phyloP scores from a whole-genome alignment of 1,139 yeast genomes.

The Zygotorulaspora mrakii region DNA sequence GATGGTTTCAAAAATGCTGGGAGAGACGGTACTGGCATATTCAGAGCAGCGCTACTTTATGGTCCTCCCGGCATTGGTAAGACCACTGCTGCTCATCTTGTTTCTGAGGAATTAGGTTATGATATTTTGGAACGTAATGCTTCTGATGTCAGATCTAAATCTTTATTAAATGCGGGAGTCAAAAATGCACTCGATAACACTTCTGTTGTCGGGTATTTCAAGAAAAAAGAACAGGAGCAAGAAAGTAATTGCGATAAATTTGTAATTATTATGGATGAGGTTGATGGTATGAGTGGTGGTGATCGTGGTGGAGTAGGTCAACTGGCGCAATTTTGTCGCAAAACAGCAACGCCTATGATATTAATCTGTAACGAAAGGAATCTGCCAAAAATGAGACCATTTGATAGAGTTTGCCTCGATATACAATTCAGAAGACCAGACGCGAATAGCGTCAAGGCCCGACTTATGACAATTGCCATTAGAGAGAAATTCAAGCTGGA shows the following conservation, averaged over 20 bases:
- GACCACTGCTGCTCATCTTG: slow-evolving; percentile 73
- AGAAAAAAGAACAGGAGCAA: slow-evolving; percentile 38
- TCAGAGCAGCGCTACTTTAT: slow-evolving; percentile 77
- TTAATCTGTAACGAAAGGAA: slow-evolving; percentile 90
- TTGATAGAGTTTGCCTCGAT: slow-evolving; percentile 81
- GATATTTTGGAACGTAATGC: slow-evolving; percentile 77
- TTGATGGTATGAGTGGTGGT: slow-evolving; percentile 99
- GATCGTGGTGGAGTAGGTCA: slow-evolving; percentile 99
- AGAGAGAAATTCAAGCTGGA: slow-evolving; percentile 80
- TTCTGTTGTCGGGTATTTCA: slow-evolving; percentile 76
- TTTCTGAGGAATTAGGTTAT: slow-evolving; percentile 64
- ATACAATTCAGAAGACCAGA: slow-evolving; percentile 86
- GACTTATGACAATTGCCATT: slow-evolving; percentile 87
- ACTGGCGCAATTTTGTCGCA: slow-evolving; percentile 79
- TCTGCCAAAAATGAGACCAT: slow-evolving; percentile 93
- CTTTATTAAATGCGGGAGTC: slow-evolving; percentile 61
- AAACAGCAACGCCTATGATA: slow-evolving; percentile 84
- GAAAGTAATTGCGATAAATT: slow-evolving; percentile 47
- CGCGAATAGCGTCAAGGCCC: slow-evolving; percentile 71
- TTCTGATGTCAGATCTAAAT: slow-evolving; percentile 85
- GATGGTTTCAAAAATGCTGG: slow-evolving; percentile 56
- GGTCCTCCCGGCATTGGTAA: slow-evolving; percentile 88
- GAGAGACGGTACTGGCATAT: slow-evolving; percentile 58
- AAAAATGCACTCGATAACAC: slow-evolving; percentile 74
- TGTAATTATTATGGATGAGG: slow-evolving; percentile 95